A percentile compares a stretch with the other conserved stretches of the same genome.
These are phyloP conservation scores for Coemansia sp. DNA, from an alignment of 192 early-diverging fungal genomes.

Conservation along the genomic window DNA sequence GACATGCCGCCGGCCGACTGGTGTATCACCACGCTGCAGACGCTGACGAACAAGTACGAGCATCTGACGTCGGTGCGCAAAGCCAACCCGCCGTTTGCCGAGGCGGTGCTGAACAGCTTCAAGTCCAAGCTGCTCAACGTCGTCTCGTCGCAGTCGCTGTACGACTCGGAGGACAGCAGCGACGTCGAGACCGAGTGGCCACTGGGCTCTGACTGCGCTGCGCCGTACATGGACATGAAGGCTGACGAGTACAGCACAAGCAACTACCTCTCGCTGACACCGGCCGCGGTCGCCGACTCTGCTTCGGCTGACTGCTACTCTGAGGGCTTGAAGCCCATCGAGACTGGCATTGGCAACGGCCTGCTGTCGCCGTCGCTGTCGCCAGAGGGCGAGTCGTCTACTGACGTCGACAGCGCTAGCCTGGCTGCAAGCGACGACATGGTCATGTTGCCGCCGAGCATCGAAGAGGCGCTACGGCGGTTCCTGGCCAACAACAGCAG, in stretches of 20 bases:
- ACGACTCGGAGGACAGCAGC: conserved; percentile 39
- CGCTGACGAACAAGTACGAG: conserved; percentile 50
- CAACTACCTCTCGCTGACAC: conserved; percentile 32
- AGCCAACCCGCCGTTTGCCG: conserved; percentile 49
- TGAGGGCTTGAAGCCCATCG: conserved; percentile 12
- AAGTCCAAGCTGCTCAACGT: conserved; percentile 50
- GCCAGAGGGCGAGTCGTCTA: conserved; percentile 2
- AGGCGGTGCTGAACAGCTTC: conserved; percentile 53
- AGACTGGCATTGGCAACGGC: conserved; percentile 9
- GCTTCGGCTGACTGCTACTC: conserved; percentile 5
- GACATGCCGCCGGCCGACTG: conserved; percentile 49
- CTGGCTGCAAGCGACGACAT: conserved; percentile 7
- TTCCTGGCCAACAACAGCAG: conserved; percentile 36
- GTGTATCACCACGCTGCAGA: conserved; percentile 44
- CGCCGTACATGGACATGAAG: conserved; percentile 21
- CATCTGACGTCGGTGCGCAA: conserved; percentile 48
- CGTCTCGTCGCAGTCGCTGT: conserved; percentile 28
- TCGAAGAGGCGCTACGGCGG: conserved; percentile 45
- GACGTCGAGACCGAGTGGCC: conserved; percentile 44
- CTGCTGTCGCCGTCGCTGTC: conserved; percentile 26
- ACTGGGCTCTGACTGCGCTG: conserved; percentile 12
- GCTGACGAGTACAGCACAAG: conserved; percentile 2
- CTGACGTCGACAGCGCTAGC: not conserved
- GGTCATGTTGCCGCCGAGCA: conserved; percentile 26
- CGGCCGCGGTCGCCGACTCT: conserved; percentile 11